phyloP scores from a whole-genome alignment of 2,329 filamentous ascomycete species.

The Microsporum audouinii region DNA sequence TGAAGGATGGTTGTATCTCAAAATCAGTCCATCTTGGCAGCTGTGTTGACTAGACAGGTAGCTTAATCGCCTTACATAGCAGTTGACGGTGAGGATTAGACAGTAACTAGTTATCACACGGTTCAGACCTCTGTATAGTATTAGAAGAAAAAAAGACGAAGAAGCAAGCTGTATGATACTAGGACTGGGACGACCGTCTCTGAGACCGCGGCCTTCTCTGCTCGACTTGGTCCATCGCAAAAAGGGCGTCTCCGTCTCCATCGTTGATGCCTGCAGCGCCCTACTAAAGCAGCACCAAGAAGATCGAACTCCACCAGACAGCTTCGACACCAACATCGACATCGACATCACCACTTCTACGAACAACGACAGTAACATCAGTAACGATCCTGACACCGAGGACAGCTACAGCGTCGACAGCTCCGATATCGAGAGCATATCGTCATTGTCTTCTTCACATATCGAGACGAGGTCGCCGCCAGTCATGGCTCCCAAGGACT shows the following conservation, averaged over 20 bases:
- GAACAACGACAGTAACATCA: conserved; percentile 9
- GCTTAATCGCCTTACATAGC: not conserved
- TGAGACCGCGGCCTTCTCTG: conserved; percentile 50
- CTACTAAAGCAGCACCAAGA: not conserved
- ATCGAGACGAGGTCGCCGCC: conserved; percentile 6
- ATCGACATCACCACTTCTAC: conserved; percentile 25
- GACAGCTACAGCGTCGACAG: not conserved
- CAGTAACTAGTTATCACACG: not conserved
- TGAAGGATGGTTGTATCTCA: not conserved
- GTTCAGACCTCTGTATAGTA: not conserved
- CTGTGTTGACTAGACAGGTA: not conserved
- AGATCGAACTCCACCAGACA: conserved; percentile 29
- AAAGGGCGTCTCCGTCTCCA: not conserved
- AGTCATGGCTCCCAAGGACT: conserved; percentile 35
- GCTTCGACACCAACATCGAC: conserved; percentile 31
- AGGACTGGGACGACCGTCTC: conserved; percentile 44
- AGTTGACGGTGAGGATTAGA: not conserved
- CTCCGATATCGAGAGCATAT: conserved; percentile 11
- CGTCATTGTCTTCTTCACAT: conserved; percentile 13
- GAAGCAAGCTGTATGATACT: conserved; percentile 37
- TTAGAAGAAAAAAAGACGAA: not conserved
- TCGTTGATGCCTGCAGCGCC: not conserved
- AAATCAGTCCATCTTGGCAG: not conserved
- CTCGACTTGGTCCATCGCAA: conserved; percentile 45
- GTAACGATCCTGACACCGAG: conserved; percentile 18